Conservation (phyloP, 495 filamentous ascomycete genomes). For the Aspergillus ostianus region DNA sequence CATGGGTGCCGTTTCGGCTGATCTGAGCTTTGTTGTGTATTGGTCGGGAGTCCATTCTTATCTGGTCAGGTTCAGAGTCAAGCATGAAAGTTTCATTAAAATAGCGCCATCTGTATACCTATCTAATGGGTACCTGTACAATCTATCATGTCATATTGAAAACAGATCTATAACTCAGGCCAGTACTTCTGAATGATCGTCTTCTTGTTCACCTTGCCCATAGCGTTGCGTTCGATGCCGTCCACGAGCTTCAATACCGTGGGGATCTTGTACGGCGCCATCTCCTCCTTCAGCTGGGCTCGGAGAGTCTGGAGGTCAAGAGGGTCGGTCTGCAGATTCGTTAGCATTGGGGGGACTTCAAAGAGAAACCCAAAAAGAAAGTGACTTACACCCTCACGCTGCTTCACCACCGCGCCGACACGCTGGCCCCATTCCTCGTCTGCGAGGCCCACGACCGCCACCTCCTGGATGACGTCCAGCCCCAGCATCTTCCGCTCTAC, state of each 20-base stretch:
- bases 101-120: conserved; percentile 1
- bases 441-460: conserved; percentile 42
- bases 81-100: not conserved
- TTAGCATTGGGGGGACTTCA: conserved; percentile 15
- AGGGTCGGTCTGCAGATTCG: conserved; percentile 23
- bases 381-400: conserved; percentile 38
- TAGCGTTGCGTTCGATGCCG: conserved; percentile 47
- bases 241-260: conserved; percentile 45
- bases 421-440: conserved; percentile 48
- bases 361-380: not conserved
- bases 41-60: too few species aligned
- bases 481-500: conserved; percentile 45
- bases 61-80: not conserved
- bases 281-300: conserved; percentile 38
- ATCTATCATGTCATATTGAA: not conserved
- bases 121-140: not conserved
- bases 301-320: conserved; percentile 37
- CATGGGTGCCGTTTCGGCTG: too few species aligned
- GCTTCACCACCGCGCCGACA: conserved; percentile 43
- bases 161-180: conserved; percentile 24
- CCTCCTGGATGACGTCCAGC: conserved; percentile 37
- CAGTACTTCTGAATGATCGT: conserved; percentile 43
- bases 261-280: conserved; percentile 50
- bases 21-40: too few species aligned
- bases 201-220: conserved; percentile 52